These are phyloP conservation scores for Paracorniculantispora psalliotae DNA, from an alignment of 2,329 filamentous ascomycete genomes.

Conservation along the genomic window DNA sequence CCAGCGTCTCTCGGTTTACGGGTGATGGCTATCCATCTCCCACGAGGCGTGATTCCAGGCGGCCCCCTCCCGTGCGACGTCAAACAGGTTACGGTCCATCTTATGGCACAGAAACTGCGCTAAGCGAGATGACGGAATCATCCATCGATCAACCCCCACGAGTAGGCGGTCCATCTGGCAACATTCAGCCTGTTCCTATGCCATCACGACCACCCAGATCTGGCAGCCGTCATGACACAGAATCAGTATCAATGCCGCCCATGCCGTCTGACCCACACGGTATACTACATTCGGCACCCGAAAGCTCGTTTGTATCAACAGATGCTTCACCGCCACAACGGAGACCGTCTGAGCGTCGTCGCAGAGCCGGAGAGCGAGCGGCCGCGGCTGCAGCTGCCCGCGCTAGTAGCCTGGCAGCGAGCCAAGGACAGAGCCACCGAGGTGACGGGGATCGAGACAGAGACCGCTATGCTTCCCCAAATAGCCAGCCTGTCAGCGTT, in stretches of 20 bases:
- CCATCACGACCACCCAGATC: slow-evolving; percentile 24
- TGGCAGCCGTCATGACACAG: slow-evolving; percentile 29
- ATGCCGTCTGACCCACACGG: slow-evolving; percentile 51
- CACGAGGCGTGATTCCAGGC: slow-evolving; percentile 31
- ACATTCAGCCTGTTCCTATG: not conserved
- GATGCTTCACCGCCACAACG: slow-evolving; percentile 36
- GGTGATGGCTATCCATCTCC: slow-evolving; percentile 59
- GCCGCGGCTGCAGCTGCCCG: slow-evolving; percentile 44
- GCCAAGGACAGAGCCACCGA: slow-evolving; percentile 37
- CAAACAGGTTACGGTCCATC: slow-evolving; percentile 25
- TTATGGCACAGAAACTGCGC: slow-evolving; percentile 22
- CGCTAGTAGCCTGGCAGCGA: slow-evolving; percentile 43
- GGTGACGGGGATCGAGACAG: slow-evolving; percentile 32
- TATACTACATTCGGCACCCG: slow-evolving; percentile 27
- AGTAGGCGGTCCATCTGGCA: slow-evolving; percentile 14
- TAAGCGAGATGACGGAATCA: slow-evolving; percentile 34
- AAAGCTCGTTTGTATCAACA: slow-evolving; percentile 27
- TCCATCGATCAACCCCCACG: slow-evolving; percentile 25
- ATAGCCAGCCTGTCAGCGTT: slow-evolving; percentile 49
- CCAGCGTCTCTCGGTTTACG: slow-evolving; percentile 60
- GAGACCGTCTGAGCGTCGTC: slow-evolving; percentile 42
- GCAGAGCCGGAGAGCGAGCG: slow-evolving; percentile 37
- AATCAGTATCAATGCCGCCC: slow-evolving; percentile 45
- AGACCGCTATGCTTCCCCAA: slow-evolving; percentile 36
- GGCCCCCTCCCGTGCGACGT: slow-evolving; percentile 28